Base-by-base conservation (phyloP, 306 rosid species). In the Rubus parviflorus region DNA sequence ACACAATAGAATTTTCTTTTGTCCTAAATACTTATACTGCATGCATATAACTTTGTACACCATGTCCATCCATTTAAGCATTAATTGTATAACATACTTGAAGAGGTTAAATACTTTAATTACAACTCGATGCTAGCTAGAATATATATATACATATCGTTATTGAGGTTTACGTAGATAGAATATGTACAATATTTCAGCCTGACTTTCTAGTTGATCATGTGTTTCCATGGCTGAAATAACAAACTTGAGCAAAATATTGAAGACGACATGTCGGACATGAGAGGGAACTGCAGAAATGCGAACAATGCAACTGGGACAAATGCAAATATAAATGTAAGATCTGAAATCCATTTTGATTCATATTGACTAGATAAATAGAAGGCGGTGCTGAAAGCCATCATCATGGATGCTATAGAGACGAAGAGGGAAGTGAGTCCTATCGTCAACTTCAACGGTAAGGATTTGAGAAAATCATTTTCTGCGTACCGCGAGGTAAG, bases 401-500 rank as follows among this genome's bases (percentile, higher is more conserved):
- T 46, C 83, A 82, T 77, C 93, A 89, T 85, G 62, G 87, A 71
- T 42, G 81, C 60, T 48, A 87, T 77, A 16, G 91, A 89, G 61
- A 89, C 1, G 69, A 87, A 87, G 0, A 89, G 73, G 1, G 87
- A 53, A 0, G 83, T 7, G 2, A 89, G 42, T 42, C 91, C 93
- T 40, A 45, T 30, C 41, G 85, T 85, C 74, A 89, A 62, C 86
- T 81, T 89, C 71, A 45, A 11, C 0, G 89, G 91, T 4, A 89
- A 46, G 7, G 89, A 80, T n/a, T 2, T 78, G 19, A 72, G 79
- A 47, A 89, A 89, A 15, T 89, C 90, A 0, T 74, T 60, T 37
- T 88, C 90, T 0, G 88, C 84, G 12, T 88, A 90, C 17, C 92
- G 79, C 0, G 95, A 84, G 0, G 83, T 86, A 15, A 90, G 88